Evolutionary conservation across 371 early-diverging fungal genomes (phyloP).

Genomic region (Mucor mucedo): DNA sequence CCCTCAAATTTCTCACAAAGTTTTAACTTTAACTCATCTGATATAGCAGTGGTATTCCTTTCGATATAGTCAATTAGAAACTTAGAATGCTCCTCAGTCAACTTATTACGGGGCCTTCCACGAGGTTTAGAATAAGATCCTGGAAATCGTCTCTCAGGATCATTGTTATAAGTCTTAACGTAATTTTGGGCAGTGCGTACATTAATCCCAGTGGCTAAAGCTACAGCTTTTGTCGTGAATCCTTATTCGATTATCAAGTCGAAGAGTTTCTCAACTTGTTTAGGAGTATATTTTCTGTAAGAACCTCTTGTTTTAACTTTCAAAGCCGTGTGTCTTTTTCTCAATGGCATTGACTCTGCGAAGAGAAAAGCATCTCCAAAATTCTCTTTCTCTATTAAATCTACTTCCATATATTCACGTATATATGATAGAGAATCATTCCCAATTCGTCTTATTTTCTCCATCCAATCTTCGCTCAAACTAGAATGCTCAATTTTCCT

Average conservation of each 20-base stretch:
- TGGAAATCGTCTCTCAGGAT: conserved; percentile 28
- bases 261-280: conserved; percentile 30
- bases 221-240: conserved; percentile 28
- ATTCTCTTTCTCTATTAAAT: conserved; percentile 27
- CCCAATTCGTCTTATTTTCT: conserved; percentile 28
- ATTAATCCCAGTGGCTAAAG: conserved; percentile 29
- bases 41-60: conserved; percentile 24
- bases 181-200: conserved; percentile 31
- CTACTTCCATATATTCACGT: conserved; percentile 29
- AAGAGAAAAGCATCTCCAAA: conserved; percentile 31
- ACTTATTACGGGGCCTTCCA: conserved; percentile 26
- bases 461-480: conserved; percentile 28
- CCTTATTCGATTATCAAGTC: conserved; percentile 31
- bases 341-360: conserved; percentile 26
- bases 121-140: conserved; percentile 26
- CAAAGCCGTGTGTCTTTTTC: conserved; percentile 28
- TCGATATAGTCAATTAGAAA: conserved; percentile 27
- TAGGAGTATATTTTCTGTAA: conserved; percentile 29
- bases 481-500: conserved; percentile 29
- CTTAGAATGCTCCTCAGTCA: conserved; percentile 29
- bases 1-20: conserved; percentile 32
- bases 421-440: conserved; percentile 25
- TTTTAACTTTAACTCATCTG: conserved; percentile 20
- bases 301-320: conserved; percentile 30
- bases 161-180: conserved; percentile 28